Evolutionary conservation across 208 protist genomes (phyloP).

Genomic region (Trypanosomatidae sp.): DNA sequence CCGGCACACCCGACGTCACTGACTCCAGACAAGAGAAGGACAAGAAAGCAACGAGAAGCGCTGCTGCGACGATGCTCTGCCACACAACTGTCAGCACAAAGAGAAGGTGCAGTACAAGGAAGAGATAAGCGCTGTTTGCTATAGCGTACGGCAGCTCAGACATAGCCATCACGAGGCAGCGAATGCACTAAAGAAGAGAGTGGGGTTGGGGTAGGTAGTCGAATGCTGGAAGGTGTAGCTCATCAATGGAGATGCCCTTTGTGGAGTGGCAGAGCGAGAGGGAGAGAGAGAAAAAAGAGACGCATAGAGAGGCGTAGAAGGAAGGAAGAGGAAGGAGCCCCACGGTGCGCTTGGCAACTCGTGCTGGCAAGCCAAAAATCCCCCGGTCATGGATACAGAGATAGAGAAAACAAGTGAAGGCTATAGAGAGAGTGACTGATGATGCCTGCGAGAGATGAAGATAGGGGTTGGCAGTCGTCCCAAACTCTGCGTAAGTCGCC

Average conservation of each 20-base stretch:
- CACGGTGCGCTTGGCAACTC: not conserved
- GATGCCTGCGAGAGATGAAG: not conserved
- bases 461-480: not conserved
- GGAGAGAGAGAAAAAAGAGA: not conserved
- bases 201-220: not conserved
- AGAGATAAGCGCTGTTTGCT: constrained; percentile 33
- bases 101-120: constrained; percentile 40
- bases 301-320: not conserved
- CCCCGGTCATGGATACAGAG: not conserved
- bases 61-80: constrained; percentile 12
- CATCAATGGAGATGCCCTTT: constrained; percentile 7
- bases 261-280: not conserved
- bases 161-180: not conserved
- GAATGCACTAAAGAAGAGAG: not conserved
- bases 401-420: not conserved
- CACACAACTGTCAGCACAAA: constrained; percentile 19
- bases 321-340: not conserved
- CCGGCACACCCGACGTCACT: not conserved
- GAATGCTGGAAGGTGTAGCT: not conserved
- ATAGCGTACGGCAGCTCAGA: constrained; percentile 7
- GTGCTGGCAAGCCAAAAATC: not conserved
- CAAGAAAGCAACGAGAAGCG: constrained; percentile 10
- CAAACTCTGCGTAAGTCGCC: not conserved
- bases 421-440: constrained; percentile 3
- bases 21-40: not conserved